Conservation (phyloP, 768 basidiomycete species). For the Lactifluus subvellereus region DNA sequence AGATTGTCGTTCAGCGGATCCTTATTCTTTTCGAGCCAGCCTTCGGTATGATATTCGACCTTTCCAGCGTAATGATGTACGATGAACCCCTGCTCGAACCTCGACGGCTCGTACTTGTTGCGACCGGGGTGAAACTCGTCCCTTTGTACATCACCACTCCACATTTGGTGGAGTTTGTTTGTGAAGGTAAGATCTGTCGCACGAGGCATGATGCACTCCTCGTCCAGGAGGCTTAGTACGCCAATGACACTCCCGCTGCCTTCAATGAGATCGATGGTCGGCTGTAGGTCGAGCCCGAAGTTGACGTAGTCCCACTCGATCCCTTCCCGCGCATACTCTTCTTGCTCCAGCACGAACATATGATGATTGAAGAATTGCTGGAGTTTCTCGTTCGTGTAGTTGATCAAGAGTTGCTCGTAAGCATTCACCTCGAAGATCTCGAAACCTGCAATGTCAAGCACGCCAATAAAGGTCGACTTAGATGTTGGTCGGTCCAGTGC, state of each 20-base stretch:
- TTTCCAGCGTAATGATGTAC: constrained; percentile 95
- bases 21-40: constrained; percentile 99
- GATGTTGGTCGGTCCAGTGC: constrained; percentile 90
- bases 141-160: constrained; percentile 47
- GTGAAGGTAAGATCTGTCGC: constrained; percentile 94
- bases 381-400: constrained; percentile 97
- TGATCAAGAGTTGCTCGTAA: constrained; percentile 97
- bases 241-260: constrained; percentile 67
- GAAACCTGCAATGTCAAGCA: constrained; percentile 98
- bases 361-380: constrained; percentile 99
- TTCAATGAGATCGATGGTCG: constrained; percentile 98
- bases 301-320: constrained; percentile 99
- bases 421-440: constrained; percentile 94
- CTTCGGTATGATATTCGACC: constrained; percentile 92
- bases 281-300: constrained; percentile 95
- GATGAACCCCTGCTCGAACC: constrained; percentile 92
- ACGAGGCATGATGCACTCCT: constrained; percentile 99
- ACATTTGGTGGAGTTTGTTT: constrained; percentile 79
- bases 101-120: constrained; percentile 75
- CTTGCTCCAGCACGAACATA: constrained; percentile 99
- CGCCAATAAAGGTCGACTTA: constrained; percentile 93
- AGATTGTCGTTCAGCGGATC: constrained; percentile 97
- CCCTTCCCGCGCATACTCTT: constrained; percentile 93
- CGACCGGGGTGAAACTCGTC: constrained; percentile 66
- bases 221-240: constrained; percentile 88